Evolutionary conservation across 352 stramenopile species (phyloP), one percentile per base, ranked within the genome.

Genomic region (Globisporangium paddicum): DNA sequence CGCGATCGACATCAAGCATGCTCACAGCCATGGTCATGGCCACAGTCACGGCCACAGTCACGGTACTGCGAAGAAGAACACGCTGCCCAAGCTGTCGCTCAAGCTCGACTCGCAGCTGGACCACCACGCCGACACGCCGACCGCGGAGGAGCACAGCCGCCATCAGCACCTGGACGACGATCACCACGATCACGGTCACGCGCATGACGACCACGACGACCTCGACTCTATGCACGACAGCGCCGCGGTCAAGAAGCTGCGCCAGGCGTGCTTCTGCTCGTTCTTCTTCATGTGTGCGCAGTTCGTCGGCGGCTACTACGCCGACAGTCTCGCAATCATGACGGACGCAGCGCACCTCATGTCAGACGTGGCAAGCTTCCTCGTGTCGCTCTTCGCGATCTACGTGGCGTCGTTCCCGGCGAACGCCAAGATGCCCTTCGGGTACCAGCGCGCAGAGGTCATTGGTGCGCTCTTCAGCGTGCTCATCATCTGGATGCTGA

Each of bases 371-470:
- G 71, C 77, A 14, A 75, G 86, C 44, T 96, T 96, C 58, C 49
- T 89, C 14, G 72, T 96, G 6, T 92, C 83, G 49, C 74, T 94
- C 25, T 87, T 93, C 52, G 85, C 85, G 55, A 86, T 94, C 66
- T 91, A 89, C 58, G 66, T 90, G 26, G 77, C 69, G 14, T 67
- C 83, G 25, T 69, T 82, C 2, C 71, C 85, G 1, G 72, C 81
- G 10, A 79, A 72, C 2, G 74, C 80, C 8, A 56, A 51, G 25
- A 87, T 96, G 71, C 97, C 95, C 0, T 99, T 97, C 73, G 97
- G 97, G n/a, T 96, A 97, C 57, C 89, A 98, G 59, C 83, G 97
- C 46, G 96, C 93, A 2, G 97, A 99, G 69, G 95, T 98, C 13
- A 75, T 99, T 5, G 96, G 95, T 9, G 97, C 97, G 23, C 65